phyloP scores from a whole-genome alignment of 2,329 filamentous ascomycete genomes.

The Stenocarpella maydis region DNA sequence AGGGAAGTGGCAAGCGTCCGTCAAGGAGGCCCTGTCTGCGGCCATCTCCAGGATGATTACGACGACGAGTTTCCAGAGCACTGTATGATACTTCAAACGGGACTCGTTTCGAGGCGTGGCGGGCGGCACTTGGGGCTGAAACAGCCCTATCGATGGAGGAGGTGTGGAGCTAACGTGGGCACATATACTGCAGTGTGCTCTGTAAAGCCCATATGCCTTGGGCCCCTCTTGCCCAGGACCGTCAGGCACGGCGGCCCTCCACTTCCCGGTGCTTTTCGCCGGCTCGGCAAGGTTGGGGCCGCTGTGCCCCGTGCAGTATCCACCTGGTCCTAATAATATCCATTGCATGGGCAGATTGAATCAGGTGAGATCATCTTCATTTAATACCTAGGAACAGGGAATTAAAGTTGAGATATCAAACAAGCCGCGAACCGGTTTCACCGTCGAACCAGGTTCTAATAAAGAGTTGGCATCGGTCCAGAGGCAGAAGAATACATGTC shows the following conservation, averaged over 20 bases:
- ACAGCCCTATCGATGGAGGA: constrained; percentile 18
- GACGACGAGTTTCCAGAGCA: background rate
- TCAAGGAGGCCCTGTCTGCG: constrained; percentile 11
- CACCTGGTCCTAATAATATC: background rate
- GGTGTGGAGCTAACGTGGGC: background rate
- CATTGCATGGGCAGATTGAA: background rate
- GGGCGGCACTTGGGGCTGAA: constrained; percentile 5
- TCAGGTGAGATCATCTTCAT: background rate
- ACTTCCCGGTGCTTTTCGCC: constrained; percentile 3
- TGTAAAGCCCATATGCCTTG: constrained; percentile 19
- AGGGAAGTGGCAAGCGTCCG: background rate
- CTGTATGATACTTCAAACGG: constrained; percentile 22
- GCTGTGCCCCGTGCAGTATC: background rate
- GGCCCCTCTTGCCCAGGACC: background rate
- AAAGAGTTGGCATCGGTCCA: too few relatives aligned
- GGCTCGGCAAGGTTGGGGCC: background rate
- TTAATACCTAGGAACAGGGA: background rate
- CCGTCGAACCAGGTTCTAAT: background rate
- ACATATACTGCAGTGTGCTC: too few relatives aligned
- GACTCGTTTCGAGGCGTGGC: constrained; percentile 20
- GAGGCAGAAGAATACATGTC: too few relatives aligned
- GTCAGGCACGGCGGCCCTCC: background rate
- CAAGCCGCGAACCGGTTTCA: background rate
- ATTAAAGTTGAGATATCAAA: constrained; percentile 2
- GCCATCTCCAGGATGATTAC: background rate